A percentile compares a stretch with the other conserved stretches of the same genome.
Conservation (phyloP, 805 yeast genomes). For the Ogataea zsoltii region DNA sequence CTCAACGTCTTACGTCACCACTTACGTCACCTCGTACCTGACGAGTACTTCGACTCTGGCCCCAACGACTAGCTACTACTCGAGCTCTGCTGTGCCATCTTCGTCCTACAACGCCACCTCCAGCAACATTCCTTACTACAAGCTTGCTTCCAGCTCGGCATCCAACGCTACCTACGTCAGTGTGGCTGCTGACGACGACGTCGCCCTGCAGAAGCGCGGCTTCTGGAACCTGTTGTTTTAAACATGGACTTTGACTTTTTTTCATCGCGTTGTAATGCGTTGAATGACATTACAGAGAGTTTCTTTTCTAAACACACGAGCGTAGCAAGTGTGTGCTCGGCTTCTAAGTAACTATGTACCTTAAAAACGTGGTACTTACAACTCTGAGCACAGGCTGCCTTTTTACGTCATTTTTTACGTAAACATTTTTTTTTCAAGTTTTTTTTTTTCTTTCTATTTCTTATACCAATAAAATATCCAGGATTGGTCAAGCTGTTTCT, state of each 20-base stretch:
- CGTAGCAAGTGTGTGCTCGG: not conserved
- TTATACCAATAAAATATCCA: conserved; percentile 16
- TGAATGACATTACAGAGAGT: not conserved
- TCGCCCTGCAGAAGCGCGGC: conserved; percentile 18
- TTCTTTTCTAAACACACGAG: not conserved
- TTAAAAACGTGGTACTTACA: not conserved
- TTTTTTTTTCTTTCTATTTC: conserved; percentile 3
- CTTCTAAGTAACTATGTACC: not conserved
- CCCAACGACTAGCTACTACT: conserved; percentile 10
- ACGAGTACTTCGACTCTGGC: conserved; percentile 11
- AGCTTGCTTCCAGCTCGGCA: conserved; percentile 9
- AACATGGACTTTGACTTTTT: conserved; percentile 1
- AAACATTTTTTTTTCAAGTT: not conserved
- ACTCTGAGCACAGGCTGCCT: no score
- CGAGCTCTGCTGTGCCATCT: conserved; percentile 6
- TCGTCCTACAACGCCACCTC: conserved; percentile 9
- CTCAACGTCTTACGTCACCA: conserved; percentile 16
- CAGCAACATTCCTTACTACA: conserved; percentile 15
- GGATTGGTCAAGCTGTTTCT: conserved; percentile 21
- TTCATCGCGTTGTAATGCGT: no score
- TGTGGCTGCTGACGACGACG: conserved; percentile 15
- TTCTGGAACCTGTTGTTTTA: conserved; percentile 23
- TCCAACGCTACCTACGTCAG: conserved; percentile 14
- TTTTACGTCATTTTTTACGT: not conserved
- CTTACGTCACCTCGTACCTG: conserved; percentile 17